Base-by-base conservation (phyloP, 2,329 filamentous ascomycete genomes). In the Aphanocladium album region DNA sequence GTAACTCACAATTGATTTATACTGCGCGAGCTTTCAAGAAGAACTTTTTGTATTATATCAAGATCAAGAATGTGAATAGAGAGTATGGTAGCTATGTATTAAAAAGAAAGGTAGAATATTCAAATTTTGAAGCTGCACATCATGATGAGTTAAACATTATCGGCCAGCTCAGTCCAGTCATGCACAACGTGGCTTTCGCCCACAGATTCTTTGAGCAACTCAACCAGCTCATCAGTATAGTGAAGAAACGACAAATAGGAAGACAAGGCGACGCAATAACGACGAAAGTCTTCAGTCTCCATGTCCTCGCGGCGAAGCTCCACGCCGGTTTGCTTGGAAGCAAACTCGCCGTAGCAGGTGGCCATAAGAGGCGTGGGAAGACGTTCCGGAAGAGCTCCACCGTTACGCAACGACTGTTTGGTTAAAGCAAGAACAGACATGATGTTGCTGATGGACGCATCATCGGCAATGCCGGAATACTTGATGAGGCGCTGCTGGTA, bases 361-460 rank as follows among this genome's bases (percentile, higher is more conserved):
- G 73, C 70, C 1, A 80, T 65, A 23, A 83, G 64, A 2, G 80
- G 80, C 1, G 77, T 75, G 0, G 80, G 80, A 0, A 83, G 64
- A 2, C 79, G 69, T 56, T 79, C 77, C 0, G 80, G 80, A 0
- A 81, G 64, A 0, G 80, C 72, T n/a, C 75, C 74, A 0, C 78
- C 80, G 0, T 78, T 81, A 21, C 76, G 74, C 16, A 83, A 66
- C 2, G 78, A 69, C 54, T 81, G 78, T 53, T 80, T 78, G 7
- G 80, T 66, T 3, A 82, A 73, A 1, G 69, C 71, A 1, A 83
- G 65, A 2, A 82, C 78, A 1, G 78, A 77, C 80, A 82, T 83
- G 55, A 80, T 64, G 30, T 81, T 79, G 3, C 76, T 79, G 11
- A 83, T 76, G n/a, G 70, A 70, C 1, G 70, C 68, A 17, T 80